Evolutionary conservation across 495 filamentous ascomycete species (phyloP), one percentile per base, ranked within the genome.

Genomic region (Neurospora africana): DNA sequence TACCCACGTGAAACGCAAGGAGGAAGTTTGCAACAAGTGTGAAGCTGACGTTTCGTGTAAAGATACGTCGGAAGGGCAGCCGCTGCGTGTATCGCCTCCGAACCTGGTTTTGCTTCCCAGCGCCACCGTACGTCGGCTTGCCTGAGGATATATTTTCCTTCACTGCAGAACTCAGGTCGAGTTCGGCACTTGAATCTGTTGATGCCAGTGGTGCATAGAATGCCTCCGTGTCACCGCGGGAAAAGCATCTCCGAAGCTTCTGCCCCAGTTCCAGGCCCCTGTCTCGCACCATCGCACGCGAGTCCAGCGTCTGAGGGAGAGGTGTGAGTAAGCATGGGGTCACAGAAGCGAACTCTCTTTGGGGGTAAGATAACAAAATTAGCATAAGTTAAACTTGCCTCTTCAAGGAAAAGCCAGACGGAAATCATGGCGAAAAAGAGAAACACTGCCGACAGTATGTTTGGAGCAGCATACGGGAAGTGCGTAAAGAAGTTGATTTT

Each of bases 391-490:
- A 19, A 30, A 75, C 82, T 71, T 80, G 89, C 89, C 84, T 93
- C 92, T 81, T 94, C 91, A 27, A 95, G 79, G 9, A 88, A 87
- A 68, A 92, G 80, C 73, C 88, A 87, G 37, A 92, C 88, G 43
- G 83, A 78, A 36, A 84, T 70, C 38, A 88, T 83, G 17, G 87
- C 87, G 10, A 80, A 81, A 2, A 84, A 74, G 69, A 95, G 81
- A 78, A 93, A 92, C 27, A 87, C 73, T 13, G 90, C 89, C 78
- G 88, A 93, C 41, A 93, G 82, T 41, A 95, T 78, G 79, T 93
- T 94, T 7, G 92, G 92, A 70, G 91, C 80, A 3, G 91, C 89
- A 76, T 94, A 95, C 0, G 92, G 92, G 77, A 86, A 94, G 41
- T 80, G 86, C 58, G 79, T 81, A 78, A 94, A 86, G 86, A 91